Base-by-base conservation (phyloP, 2,329 filamentous ascomycete genomes). In the Aspergillus sp. region DNA sequence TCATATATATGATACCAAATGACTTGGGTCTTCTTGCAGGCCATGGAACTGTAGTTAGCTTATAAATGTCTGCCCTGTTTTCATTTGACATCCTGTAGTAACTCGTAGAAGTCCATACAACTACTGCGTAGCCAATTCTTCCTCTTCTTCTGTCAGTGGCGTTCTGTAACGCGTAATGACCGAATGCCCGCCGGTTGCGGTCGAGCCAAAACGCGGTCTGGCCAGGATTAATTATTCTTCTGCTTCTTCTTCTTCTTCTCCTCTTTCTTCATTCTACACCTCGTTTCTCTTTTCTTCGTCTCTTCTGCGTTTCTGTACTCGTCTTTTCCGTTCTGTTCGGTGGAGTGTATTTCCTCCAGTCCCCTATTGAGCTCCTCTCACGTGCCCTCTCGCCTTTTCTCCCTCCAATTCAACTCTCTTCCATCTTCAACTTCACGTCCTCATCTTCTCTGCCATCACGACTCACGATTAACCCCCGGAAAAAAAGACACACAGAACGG, bases 1-100 rank as follows among this genome's bases (percentile, higher is more conserved):
- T 19, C 19, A 19, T 19, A 30, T 46, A 48, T 52, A 57, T 60
- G 57, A 60, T 60, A 59, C 57, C 57, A 59, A 50, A 54, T 46
- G 49, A 45, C 49, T 55, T 52, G 51, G 48, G 48, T 54, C 41
- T 53, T 19, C 19, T 58, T 52, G 46, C 46, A 52, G 46, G 46
- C 43, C 36, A 45, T 47, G 45, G 55, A 49, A 48, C 50, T 57
- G 47, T 48, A 51, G 30, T 32, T 9, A 19, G 19, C 19, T 19
- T 19, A 19, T 19, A 19, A 19, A 19, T 19, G 19, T 19, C 19
- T 19, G 19, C 19, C 2, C 19, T 19, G 19, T 8, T 8, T 39
- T 12, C 12, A 27, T 26, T 26, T 26, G 9, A 19, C 5, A 28
- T 8, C 36, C 36, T 6, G 34, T 19, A 19, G 19, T 36, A 36